Conservation (phyloP, 1,284 basidiomycete genomes). For the Ustilago esculenta region DNA sequence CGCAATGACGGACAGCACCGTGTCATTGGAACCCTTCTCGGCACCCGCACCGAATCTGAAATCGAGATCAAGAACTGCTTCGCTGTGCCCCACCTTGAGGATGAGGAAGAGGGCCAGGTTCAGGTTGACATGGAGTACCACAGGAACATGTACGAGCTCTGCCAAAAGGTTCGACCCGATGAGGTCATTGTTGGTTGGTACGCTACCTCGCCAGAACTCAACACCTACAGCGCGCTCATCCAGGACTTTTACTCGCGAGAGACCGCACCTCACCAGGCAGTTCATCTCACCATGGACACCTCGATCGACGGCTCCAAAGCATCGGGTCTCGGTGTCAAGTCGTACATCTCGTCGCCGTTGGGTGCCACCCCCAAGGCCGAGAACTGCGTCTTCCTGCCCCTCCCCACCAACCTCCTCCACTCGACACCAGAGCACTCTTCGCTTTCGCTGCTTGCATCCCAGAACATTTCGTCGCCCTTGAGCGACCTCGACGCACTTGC, state of each 20-base stretch:
- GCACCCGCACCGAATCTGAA: conserved; percentile 76
- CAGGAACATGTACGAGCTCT: conserved; percentile 89
- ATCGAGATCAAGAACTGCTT: conserved; percentile 65
- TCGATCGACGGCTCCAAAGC: conserved; percentile 70
- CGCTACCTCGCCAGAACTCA: conserved; percentile 75
- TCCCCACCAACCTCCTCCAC: conserved; percentile 54
- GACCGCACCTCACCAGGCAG: conserved; percentile 84
- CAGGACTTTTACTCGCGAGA: conserved; percentile 98
- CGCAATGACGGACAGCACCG: conserved; percentile 75
- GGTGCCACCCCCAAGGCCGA: conserved; percentile 61
- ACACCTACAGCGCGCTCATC: conserved; percentile 95
- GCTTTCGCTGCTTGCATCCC: conserved; percentile 77
- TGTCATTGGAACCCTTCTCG: conserved; percentile 95
- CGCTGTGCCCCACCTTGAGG: conserved; percentile 72
- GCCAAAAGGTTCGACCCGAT: conserved; percentile 82
- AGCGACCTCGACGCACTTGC: conserved; percentile 72
- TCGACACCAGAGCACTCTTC: conserved; percentile 67
- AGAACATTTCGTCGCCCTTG: conserved; percentile 65
- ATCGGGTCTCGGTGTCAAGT: conserved; percentile 74
- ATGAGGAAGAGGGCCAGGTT: conserved; percentile 75
- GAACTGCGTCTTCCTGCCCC: conserved; percentile 65
- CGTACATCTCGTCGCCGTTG: conserved; percentile 80
- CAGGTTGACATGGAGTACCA: conserved; percentile 94
- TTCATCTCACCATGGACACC: conserved; percentile 93
- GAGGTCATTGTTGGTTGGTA: conserved; percentile 89